phyloP scores from a whole-genome alignment of 305 asterid species.

The Salvia sclarea region DNA sequence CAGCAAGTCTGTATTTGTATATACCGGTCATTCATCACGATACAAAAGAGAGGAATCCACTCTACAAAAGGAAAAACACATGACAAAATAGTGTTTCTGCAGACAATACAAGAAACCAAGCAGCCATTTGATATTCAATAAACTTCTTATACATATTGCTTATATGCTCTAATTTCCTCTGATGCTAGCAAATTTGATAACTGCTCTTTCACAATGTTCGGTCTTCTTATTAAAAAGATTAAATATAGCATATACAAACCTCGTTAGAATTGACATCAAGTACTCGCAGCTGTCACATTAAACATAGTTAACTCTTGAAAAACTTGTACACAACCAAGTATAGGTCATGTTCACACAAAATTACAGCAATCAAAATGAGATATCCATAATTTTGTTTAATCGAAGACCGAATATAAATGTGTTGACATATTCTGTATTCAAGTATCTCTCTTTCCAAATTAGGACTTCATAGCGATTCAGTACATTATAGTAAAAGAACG shows the following conservation, averaged over 20 bases:
- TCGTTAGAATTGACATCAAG: neutral
- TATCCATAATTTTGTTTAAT: neutral
- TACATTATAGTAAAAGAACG: neutral
- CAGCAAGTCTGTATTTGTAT: neutral
- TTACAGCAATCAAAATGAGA: neutral
- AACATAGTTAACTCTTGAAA: neutral
- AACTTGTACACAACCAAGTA: neutral
- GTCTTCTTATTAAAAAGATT: neutral
- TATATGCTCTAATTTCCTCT: neutral
- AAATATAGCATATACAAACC: neutral
- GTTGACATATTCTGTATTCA: neutral
- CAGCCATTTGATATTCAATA: neutral
- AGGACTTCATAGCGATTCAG: neutral
- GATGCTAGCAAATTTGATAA: neutral
- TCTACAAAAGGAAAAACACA: neutral
- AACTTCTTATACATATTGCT: neutral
- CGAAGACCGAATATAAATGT: neutral
- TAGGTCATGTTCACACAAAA: neutral
- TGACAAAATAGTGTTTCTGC: neutral
- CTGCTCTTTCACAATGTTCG: neutral
- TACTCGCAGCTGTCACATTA: neutral
- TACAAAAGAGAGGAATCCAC: neutral
- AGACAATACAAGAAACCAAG: neutral
- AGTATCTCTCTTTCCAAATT: neutral
- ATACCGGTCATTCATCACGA: neutral